A percentile compares a stretch with the other conserved stretches of the same genome.
Evolutionary conservation across 2,329 filamentous ascomycete genomes (phyloP).

Genomic region (Ceratocystis variospora): DNA sequence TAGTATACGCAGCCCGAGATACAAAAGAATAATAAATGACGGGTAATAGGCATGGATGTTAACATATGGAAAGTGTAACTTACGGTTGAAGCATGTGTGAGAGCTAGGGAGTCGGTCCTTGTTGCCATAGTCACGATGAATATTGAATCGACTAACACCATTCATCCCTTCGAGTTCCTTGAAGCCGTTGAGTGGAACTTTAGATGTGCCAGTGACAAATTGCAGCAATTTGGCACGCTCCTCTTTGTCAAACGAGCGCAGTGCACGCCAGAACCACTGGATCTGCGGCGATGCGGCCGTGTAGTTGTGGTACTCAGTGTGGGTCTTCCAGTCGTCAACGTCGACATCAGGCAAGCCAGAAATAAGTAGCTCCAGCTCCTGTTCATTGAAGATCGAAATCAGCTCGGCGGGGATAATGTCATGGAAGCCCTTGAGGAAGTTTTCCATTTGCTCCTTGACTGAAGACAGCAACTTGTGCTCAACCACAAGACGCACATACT

Average conservation of each 20-base stretch:
- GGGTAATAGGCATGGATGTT: background rate
- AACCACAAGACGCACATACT: slow-evolving; percentile 87
- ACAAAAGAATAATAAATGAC: background rate
- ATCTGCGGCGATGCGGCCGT: slow-evolving; percentile 87
- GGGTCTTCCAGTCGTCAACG: slow-evolving; percentile 97
- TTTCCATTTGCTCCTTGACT: slow-evolving; percentile 84
- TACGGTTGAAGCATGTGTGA: slow-evolving; percentile 98
- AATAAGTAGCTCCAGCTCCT: slow-evolving; percentile 90
- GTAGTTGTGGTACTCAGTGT: slow-evolving; percentile 98
- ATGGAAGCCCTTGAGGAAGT: slow-evolving; percentile 92
- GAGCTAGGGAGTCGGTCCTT: slow-evolving; percentile 92
- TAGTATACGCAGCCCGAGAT: slow-evolving; percentile 26
- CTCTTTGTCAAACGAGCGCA: slow-evolving; percentile 96
- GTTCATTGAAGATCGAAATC: slow-evolving; percentile 95
- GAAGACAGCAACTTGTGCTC: slow-evolving; percentile 87
- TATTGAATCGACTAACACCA: slow-evolving; percentile 94
- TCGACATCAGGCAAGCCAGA: slow-evolving; percentile 96
- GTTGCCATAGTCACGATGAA: slow-evolving; percentile 92
- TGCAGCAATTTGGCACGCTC: slow-evolving; percentile 93
- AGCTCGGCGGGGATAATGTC: slow-evolving; percentile 92
- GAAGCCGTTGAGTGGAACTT: slow-evolving; percentile 96
- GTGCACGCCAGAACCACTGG: slow-evolving; percentile 98
- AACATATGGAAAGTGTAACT: slow-evolving; percentile 32
- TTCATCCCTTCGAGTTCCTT: slow-evolving; percentile 99
- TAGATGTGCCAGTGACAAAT: slow-evolving; percentile 95